phyloP scores from a whole-genome alignment of 2,329 filamentous ascomycete genomes.

The Diplodia intermedia region DNA sequence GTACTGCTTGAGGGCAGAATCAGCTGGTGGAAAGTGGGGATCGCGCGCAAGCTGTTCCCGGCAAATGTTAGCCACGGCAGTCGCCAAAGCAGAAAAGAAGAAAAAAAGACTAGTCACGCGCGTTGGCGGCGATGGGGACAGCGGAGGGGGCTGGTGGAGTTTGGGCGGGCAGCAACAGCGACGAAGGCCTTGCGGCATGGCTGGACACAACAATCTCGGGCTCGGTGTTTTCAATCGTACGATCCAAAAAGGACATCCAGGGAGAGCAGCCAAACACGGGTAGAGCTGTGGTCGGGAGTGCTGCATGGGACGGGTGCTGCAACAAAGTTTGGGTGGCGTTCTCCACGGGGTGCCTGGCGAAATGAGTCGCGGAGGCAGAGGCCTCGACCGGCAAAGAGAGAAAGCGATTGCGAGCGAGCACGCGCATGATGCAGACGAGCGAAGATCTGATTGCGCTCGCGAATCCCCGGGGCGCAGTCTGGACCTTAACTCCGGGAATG shows the following conservation, averaged over 20 bases:
- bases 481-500: slow-evolving; percentile 20
- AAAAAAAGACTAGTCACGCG: slow-evolving; percentile 13
- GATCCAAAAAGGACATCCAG: slow-evolving; percentile 20
- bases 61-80: slow-evolving; percentile 8
- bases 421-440: slow-evolving; percentile 7
- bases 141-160: slow-evolving; percentile 15
- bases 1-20: slow-evolving; percentile 1
- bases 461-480: slow-evolving; percentile 4
- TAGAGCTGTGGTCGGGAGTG: slow-evolving; percentile 7
- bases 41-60: background rate
- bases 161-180: slow-evolving; percentile 3
- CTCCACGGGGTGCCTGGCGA: slow-evolving; percentile 15
- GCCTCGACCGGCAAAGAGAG: background rate
- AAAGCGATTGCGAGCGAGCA: background rate
- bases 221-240: slow-evolving; percentile 23
- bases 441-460: slow-evolving; percentile 15
- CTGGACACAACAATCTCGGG: background rate
- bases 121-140: background rate
- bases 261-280: slow-evolving; percentile 19
- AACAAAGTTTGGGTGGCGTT: slow-evolving; percentile 21
- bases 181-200: slow-evolving; percentile 10
- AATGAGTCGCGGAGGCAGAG: slow-evolving; percentile 2
- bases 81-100: background rate
- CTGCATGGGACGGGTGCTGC: background rate
- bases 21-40: slow-evolving; percentile 10